Percentiles rank a stretch among this genome's conserved stretches.
Conservation (phyloP, 495 filamentous ascomycete species). For the Aspergillus asperescens region DNA sequence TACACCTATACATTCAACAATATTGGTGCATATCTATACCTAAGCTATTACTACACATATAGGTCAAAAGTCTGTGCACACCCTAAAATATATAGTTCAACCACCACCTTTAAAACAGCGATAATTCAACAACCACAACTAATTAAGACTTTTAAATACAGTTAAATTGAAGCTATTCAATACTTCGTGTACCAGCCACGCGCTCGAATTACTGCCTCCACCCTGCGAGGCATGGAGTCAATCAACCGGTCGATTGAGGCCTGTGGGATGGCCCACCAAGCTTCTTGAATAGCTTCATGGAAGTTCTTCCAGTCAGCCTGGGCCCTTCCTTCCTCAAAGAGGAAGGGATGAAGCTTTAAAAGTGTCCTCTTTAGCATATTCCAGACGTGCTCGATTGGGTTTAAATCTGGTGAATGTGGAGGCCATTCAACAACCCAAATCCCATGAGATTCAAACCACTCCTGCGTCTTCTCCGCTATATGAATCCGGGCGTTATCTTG, state of each 20-base stretch:
- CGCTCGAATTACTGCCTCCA: not conserved
- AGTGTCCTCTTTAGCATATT: conserved; percentile 1
- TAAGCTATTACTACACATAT: too few relatives aligned
- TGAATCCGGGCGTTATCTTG: not conserved
- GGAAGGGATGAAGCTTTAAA: too few relatives aligned
- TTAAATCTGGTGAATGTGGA: conserved; percentile 2
- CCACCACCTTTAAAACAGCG: too few relatives aligned
- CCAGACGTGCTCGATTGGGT: not conserved
- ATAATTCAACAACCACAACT: too few relatives aligned
- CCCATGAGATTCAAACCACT: not conserved
- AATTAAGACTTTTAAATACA: too few relatives aligned
- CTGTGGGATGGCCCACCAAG: not conserved
- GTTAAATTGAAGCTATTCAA: too few relatives aligned
- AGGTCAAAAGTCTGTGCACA: too few relatives aligned
- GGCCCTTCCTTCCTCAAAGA: too few relatives aligned
- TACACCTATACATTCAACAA: too few relatives aligned
- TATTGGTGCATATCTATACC: too few relatives aligned
- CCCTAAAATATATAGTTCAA: too few relatives aligned
- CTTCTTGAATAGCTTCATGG: not conserved
- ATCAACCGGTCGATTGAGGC: not conserved
- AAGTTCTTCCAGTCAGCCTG: too few relatives aligned
- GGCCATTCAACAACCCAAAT: conserved; percentile 2
- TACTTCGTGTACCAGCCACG: not conserved
- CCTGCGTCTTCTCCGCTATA: not conserved
- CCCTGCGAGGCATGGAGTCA: not conserved